These are phyloP conservation scores for Emergomyces africanus DNA, from an alignment of 2,329 filamentous ascomycete genomes.

Conservation along the genomic window DNA sequence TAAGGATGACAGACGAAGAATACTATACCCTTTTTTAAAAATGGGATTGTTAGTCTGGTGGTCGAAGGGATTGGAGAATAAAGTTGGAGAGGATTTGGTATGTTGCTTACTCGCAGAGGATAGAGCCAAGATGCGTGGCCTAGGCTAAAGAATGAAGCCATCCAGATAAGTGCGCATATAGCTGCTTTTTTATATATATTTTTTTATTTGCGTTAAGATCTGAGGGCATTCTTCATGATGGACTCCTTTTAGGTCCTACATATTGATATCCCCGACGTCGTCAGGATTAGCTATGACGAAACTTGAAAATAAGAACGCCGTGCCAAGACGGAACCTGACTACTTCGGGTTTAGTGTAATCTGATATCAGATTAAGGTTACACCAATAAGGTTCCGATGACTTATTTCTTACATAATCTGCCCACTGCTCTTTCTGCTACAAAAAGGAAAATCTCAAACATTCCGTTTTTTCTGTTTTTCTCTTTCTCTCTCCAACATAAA, in stretches of 20 bases:
- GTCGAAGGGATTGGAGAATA: neutral
- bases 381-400: neutral
- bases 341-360: neutral
- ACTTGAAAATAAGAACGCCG: neutral
- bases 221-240: neutral
- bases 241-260: neutral
- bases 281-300: neutral
- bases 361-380: neutral
- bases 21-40: constrained; percentile 52
- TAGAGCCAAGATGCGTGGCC: constrained; percentile 34
- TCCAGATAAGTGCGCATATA: neutral
- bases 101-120: constrained; percentile 32
- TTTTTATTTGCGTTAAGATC: neutral
- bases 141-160: constrained; percentile 15
- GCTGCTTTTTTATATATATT: neutral
- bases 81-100: neutral
- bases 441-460: constrained; percentile 16
- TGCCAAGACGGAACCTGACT: neutral
- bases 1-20: constrained; percentile 69
- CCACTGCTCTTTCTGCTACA: constrained; percentile 8
- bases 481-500: constrained; percentile 27
- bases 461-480: constrained; percentile 13
- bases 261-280: neutral
- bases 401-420: neutral
- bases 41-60: neutral